Base-by-base conservation (phyloP, 1,284 basidiomycete species). In the Naganishia albida region DNA sequence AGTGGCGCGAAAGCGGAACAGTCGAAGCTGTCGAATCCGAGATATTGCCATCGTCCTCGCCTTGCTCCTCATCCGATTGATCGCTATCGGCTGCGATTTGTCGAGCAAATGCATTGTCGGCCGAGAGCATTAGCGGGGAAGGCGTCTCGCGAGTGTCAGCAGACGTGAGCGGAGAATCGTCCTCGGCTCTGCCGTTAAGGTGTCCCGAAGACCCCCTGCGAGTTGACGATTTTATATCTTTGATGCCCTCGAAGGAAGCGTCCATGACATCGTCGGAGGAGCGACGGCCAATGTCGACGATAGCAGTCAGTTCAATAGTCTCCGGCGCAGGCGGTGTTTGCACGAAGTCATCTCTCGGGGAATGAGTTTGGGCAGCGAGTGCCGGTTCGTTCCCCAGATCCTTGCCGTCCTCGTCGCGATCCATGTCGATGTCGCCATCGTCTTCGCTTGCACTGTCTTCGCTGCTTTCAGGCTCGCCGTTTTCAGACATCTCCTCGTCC, bases 11-110 rank as follows among this genome's bases (percentile, higher is more conserved):
- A 13, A 70, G 65, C 13, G 68, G 70, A 26, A 69, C 64, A 1
- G 70, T 70, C n/a, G 69, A 57, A 2, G 70, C 69, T 3, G 70
- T 69, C 10, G 65, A 64, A 44, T 70, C 70, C 25, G 70, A 69
- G n/a, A 68, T 25, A 42, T 66, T 64, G 49, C 68, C 70, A 15
- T 48, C 51, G n/a, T 67, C 62, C 18, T 63, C 62, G 30, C 60
- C 64, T 4, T 7, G 26, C 8, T 48, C 44, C 25, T 55, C 59
- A 8, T 52, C 53, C 18, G 44, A 46, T 10, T 23, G 7, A 48
- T 55, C 23, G n/a, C 20, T 52, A 7, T 49, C 44, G 38, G 1
- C 46, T 15, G n/a, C 42, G 38, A 54, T 46, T 28, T 49, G 50
- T 3, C 42, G 38, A 18, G 43, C 26, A 30, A 64, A 54, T 18